Conservation (phyloP, 495 filamentous ascomycete species). For the Penicillium cosmopolitanum region DNA sequence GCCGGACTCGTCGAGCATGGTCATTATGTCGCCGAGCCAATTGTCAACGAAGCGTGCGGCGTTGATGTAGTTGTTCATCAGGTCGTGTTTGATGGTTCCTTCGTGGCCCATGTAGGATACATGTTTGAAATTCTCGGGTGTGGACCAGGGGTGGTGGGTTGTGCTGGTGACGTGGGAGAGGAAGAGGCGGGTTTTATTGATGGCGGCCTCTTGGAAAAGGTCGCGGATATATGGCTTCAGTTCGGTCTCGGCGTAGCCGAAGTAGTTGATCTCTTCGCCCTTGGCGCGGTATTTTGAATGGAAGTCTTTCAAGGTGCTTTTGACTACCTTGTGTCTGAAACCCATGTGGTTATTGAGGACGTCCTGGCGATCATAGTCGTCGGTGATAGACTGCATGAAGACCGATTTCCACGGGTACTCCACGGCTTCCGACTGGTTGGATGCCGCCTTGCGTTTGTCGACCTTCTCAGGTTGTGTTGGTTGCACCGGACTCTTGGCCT, state of each 20-base stretch:
- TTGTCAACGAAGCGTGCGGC: constrained; percentile 46
- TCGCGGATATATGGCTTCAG: constrained; percentile 46
- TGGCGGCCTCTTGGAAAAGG: constrained; percentile 43
- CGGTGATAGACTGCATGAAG: constrained; percentile 52
- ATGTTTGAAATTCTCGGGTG: constrained; percentile 36
- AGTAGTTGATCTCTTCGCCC: constrained; percentile 47
- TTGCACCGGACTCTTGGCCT: constrained; percentile 21
- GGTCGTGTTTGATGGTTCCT: constrained; percentile 32
- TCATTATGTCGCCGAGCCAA: constrained; percentile 50
- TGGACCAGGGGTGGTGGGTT: constrained; percentile 50
- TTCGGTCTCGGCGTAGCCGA: constrained; percentile 50
- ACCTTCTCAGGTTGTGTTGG: constrained; percentile 4
- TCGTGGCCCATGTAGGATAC: constrained; percentile 39
- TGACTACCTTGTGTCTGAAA: constrained; percentile 40
- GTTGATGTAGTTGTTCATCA: constrained; percentile 48
- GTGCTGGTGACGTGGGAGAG: constrained; percentile 51
- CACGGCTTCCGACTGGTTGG: constrained; percentile 19
- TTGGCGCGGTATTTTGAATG: constrained; percentile 35
- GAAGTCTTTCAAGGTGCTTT: constrained; percentile 31
- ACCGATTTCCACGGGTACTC: constrained; percentile 45
- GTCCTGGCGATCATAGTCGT: constrained; percentile 47
- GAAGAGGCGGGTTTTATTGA: constrained; percentile 48
- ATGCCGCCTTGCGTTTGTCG: constrained; percentile 7
- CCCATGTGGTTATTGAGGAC: constrained; percentile 43
- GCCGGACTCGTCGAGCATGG: constrained; percentile 49